phyloP scores from a whole-genome alignment of 345 rosid species.

The Salix viminalis region DNA sequence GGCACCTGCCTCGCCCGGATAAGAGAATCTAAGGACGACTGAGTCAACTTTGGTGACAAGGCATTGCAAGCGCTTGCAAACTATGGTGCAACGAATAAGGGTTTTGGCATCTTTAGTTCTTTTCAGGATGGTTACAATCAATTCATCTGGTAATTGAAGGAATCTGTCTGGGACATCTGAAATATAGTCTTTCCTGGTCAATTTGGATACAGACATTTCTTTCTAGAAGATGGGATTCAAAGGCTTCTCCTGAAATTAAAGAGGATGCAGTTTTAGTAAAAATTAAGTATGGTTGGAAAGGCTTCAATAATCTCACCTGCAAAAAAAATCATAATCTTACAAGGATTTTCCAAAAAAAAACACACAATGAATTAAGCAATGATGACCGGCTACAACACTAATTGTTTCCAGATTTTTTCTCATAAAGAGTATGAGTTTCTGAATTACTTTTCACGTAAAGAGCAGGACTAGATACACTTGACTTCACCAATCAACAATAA shows the following conservation, averaged over 20 bases:
- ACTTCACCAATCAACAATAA: no score
- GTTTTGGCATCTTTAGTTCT: neutral
- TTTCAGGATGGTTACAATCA: neutral
- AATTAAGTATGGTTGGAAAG: neutral
- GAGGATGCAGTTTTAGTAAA: neutral
- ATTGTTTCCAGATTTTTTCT: no score
- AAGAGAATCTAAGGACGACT: neutral
- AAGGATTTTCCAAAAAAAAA: no score
- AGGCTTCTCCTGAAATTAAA: neutral
- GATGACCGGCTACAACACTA: neutral
- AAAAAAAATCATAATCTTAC: no score
- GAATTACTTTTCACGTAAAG: neutral
- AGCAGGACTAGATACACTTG: no score
- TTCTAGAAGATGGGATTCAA: neutral
- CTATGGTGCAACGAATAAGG: neutral
- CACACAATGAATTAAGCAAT: no score
- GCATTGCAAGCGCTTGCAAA: neutral
- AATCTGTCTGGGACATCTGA: neutral
- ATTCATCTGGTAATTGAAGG: neutral
- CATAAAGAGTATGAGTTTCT: no score
- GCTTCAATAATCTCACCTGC: neutral
- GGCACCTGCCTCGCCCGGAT: neutral
- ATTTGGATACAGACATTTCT: neutral
- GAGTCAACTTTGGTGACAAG: neutral
- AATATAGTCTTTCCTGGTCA: neutral